phyloP scores from a whole-genome alignment of 352 stramenopile species.

The Globisporangium iwayamae region DNA sequence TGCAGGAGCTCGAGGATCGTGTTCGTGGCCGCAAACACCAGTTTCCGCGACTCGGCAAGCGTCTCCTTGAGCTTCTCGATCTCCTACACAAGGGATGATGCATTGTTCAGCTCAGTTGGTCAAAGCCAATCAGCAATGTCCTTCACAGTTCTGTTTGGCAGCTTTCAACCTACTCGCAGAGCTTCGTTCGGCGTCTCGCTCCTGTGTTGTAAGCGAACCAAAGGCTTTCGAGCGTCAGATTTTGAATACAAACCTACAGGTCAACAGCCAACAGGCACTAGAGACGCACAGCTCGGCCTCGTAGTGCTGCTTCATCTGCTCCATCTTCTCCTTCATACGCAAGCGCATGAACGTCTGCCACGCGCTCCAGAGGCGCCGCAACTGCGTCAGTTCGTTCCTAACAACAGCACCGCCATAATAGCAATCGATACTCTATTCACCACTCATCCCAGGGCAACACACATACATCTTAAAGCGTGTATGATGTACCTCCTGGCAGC shows the following conservation, averaged over 20 bases:
- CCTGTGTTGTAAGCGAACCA: slow-evolving; percentile 15
- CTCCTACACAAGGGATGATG: slow-evolving; percentile 23
- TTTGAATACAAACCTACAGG: neutral
- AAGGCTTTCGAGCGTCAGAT: neutral
- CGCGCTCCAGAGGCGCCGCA: slow-evolving; percentile 37
- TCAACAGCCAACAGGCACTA: neutral
- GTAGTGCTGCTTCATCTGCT: slow-evolving; percentile 46
- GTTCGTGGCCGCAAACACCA: slow-evolving; percentile 59
- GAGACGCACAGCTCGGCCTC: slow-evolving; percentile 55
- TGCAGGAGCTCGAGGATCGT: slow-evolving; percentile 59
- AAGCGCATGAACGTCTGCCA: slow-evolving; percentile 59
- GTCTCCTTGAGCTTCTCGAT: slow-evolving; percentile 60
- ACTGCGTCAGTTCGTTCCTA: slow-evolving; percentile 48
- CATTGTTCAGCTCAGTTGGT: neutral
- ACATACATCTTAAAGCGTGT: neutral
- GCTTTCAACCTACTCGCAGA: slow-evolving; percentile 20
- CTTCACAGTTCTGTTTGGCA: neutral
- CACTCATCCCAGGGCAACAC: neutral
- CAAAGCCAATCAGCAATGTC: neutral
- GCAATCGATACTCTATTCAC: no score
- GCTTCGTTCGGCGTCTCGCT: slow-evolving; percentile 43
- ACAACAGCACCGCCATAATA: neutral
- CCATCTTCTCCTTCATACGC: slow-evolving; percentile 45
- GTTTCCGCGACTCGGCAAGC: slow-evolving; percentile 45
- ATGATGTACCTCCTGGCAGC: slow-evolving; percentile 35